Evolutionary conservation across 257 asterid species (phyloP), one percentile per base, ranked within the genome.

Genomic region (Gynochthodes officinalis): DNA sequence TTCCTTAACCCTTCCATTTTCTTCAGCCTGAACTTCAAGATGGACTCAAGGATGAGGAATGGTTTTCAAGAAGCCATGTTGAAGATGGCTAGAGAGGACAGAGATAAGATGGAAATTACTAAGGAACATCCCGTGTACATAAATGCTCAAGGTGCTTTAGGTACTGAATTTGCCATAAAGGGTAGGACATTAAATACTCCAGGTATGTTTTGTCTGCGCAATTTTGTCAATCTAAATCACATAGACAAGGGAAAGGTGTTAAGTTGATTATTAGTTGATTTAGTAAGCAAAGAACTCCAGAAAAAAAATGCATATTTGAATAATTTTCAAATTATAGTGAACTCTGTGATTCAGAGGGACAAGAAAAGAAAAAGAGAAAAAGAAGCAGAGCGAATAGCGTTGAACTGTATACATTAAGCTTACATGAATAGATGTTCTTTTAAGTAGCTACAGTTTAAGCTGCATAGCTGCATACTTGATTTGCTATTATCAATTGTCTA

Each of bases 61-160:
- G 84, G 82, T 57, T 84, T 84, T 77, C 88, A 81, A 84, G 84
- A 84, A 64, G 82, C 86, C 57, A 81, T 84, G 88, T 68, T 70
- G 68, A 84, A 68, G 70, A 62, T 79, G 82, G 74, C 81, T 52
- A 54, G 18, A 35, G 84, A 76, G 68, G 86, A 81, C 37, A 74
- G 63, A 30, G 88, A 84, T 52, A 84, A 67, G 76, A 66, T 76
- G 18, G 88, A 81, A 71, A 84, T 81, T 37, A 78, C 84, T 58
- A 76, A 76, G 74, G 84, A 84, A 61, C 82, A 79, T 72, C 84
- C 81, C 2, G 32, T 79, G 40, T 84, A 84, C 64, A 57, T 81
- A 57, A 84, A 81, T 74, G 88, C 86, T 32, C 81, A 79, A 62
- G 86, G 86, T 71, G 86, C 86, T 57, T 54, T 81, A 46, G 79